Conservation (phyloP, 352 stramenopile species). For the Phytophthora idaei region DNA sequence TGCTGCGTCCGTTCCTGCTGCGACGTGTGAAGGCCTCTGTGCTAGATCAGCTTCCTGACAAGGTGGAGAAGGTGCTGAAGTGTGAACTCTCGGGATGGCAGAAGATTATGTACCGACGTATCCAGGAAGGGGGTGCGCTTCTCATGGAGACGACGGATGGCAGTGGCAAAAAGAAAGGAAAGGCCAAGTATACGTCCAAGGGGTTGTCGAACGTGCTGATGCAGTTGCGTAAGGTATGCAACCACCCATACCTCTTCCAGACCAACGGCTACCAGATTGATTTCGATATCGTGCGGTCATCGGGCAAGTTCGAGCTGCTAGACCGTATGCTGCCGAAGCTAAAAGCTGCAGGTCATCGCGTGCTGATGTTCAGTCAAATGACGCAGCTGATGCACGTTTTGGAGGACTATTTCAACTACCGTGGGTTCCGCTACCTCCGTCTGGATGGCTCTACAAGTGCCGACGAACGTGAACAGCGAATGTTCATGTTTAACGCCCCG, state of each 20-base stretch:
- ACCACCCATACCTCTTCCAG: conserved; percentile 90
- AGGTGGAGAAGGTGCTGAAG: conserved; percentile 88
- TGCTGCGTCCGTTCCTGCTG: conserved; percentile 85
- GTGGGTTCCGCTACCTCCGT: conserved; percentile 94
- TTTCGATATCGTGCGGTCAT: conserved; percentile 86
- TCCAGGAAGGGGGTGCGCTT: conserved; percentile 86
- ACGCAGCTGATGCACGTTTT: conserved; percentile 91
- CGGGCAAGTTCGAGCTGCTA: conserved; percentile 95
- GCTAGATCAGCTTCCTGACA: conserved; percentile 85
- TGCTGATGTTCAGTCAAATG: conserved; percentile 93
- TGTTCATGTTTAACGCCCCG: conserved; percentile 97
- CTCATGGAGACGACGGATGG: conserved; percentile 78
- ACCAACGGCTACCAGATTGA: conserved; percentile 85
- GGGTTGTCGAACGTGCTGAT: conserved; percentile 89
- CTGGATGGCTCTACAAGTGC: conserved; percentile 97
- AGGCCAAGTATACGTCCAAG: conserved; percentile 87
- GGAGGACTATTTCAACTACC: conserved; percentile 91
- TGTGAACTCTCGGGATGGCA: conserved; percentile 89
- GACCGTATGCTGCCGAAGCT: conserved; percentile 97
- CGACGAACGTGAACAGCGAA: conserved; percentile 96
- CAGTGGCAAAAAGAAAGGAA: conserved; percentile 69
- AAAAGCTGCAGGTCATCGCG: conserved; percentile 90
- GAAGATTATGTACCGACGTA: conserved; percentile 89
- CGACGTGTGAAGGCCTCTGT: conserved; percentile 88
- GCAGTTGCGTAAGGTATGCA: conserved; percentile 90